A percentile compares a stretch with the other conserved stretches of the same genome.
phyloP scores from a whole-genome alignment of 1,139 yeast genomes.

The Lodderomyces metapsilosis region DNA sequence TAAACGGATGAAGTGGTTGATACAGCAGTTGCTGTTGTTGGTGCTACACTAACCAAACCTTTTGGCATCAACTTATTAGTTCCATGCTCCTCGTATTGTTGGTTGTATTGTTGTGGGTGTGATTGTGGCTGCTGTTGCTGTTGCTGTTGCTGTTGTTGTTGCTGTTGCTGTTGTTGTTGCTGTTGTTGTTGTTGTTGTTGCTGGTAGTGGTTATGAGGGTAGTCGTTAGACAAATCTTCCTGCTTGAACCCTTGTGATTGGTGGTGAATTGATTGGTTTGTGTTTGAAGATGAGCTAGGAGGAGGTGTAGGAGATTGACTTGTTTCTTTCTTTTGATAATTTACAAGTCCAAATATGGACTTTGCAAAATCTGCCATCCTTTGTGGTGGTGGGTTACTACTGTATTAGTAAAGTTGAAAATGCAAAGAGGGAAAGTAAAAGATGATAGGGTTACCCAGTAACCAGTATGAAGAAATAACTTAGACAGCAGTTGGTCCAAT shows the following conservation, averaged over 20 bases:
- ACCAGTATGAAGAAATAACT: too few species aligned
- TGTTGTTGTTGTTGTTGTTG: constrained; percentile 13
- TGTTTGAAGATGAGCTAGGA: constrained; percentile 11
- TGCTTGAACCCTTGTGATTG: constrained; percentile 4
- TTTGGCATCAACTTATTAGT: constrained; percentile 34
- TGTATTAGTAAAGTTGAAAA: too few species aligned
- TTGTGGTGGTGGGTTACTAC: too few species aligned
- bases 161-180: constrained; percentile 10
- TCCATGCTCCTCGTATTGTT: constrained; percentile 11
- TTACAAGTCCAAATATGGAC: constrained; percentile 57
- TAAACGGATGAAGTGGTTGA: constrained; percentile 61
- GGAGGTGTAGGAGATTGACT: constrained; percentile 14
- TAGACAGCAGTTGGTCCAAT: too few species aligned
- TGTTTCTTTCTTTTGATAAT: constrained; percentile 36
- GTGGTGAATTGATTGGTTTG: constrained; percentile 7
- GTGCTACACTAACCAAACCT: constrained; percentile 38
- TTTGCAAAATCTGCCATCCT: constrained; percentile 72
- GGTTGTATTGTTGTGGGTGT: constrained; percentile 8
- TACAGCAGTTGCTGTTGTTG: constrained; percentile 58
- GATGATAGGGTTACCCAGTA: too few species aligned
- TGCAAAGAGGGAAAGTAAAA: too few species aligned
- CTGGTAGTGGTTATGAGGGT: constrained; percentile 9
- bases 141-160: constrained; percentile 13
- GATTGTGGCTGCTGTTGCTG: constrained; percentile 9
- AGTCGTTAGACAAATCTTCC: constrained; percentile 6